phyloP scores from a whole-genome alignment of 257 asterid genomes.

The Dorcoceras hygrometricum region DNA sequence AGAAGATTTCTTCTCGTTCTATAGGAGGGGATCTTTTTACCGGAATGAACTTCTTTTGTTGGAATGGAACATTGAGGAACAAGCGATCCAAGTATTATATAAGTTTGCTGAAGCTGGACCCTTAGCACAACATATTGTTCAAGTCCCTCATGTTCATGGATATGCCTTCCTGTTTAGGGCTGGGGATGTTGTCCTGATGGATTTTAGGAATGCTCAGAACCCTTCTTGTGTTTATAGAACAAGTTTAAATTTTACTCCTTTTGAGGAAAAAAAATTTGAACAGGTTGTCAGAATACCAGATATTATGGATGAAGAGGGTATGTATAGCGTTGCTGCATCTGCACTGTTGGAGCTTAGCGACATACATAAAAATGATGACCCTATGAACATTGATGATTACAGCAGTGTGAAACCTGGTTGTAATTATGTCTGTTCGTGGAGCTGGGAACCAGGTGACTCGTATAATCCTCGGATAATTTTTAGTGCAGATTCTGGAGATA shows the following conservation, averaged over 20 bases:
- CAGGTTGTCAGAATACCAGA: constrained; percentile 63
- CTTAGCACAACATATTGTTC: constrained; percentile 74
- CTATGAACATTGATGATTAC: constrained; percentile 83
- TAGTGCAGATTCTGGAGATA: constrained; percentile 87
- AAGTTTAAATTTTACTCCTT: constrained; percentile 62
- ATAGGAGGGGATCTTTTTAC: constrained; percentile 73
- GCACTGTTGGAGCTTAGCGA: constrained; percentile 95
- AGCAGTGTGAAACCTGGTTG: constrained; percentile 54
- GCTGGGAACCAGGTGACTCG: constrained; percentile 73
- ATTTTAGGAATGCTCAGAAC: constrained; percentile 62
- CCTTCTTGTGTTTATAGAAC: constrained; percentile 63
- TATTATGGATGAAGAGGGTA: constrained; percentile 88
- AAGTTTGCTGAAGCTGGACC: constrained; percentile 88
- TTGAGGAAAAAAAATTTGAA: constrained; percentile 60
- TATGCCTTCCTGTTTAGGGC: constrained; percentile 80
- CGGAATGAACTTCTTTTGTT: constrained; percentile 77
- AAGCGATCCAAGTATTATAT: constrained; percentile 54
- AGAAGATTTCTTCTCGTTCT: constrained; percentile 24
- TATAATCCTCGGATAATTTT: constrained; percentile 67
- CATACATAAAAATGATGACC: constrained; percentile 69
- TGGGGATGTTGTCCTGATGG: constrained; percentile 88
- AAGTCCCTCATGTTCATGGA: constrained; percentile 86
- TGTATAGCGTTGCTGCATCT: constrained; percentile 87
- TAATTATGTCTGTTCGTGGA: constrained; percentile 86
- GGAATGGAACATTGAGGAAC: constrained; percentile 72